These are phyloP conservation scores for Vanrija humicola DNA, from an alignment of 1,284 basidiomycete species.

Conservation along the genomic window DNA sequence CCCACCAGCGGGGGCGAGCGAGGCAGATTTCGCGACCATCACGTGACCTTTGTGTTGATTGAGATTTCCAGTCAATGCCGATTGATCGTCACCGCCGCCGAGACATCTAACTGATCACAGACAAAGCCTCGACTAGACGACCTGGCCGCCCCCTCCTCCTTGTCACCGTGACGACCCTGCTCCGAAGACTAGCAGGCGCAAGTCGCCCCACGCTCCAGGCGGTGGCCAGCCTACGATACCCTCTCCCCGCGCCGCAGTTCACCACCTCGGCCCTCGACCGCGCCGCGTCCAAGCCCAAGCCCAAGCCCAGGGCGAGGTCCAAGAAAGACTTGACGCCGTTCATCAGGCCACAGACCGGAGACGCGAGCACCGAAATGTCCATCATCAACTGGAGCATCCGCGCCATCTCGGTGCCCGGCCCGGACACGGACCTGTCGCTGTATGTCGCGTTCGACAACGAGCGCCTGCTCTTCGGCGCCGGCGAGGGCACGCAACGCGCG, in stretches of 20 bases:
- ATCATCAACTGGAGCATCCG: conserved; percentile 41
- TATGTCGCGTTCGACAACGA: conserved; percentile 68
- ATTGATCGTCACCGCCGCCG: background rate
- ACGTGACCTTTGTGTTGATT: background rate
- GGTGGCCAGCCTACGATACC: background rate
- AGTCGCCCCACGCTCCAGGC: background rate
- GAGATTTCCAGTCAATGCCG: background rate
- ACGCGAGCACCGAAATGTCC: background rate
- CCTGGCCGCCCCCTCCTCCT: background rate
- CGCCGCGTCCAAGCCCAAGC: background rate
- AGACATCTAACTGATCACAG: background rate
- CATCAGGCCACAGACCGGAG: background rate
- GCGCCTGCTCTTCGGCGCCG: conserved; percentile 80
- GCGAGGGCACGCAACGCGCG: conserved; percentile 72
- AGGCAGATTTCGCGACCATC: background rate
- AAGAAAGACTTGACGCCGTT: no score
- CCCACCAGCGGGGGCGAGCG: background rate
- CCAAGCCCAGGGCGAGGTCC: no score
- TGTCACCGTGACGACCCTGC: background rate
- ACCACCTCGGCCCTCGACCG: background rate
- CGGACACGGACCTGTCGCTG: conserved; percentile 74
- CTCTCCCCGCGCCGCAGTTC: background rate
- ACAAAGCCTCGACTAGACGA: background rate
- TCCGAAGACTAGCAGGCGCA: conserved; percentile 1
- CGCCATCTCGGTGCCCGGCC: conserved; percentile 52